A percentile compares a stretch with the other conserved stretches of the same genome.
Evolutionary conservation across 2,329 filamentous ascomycete genomes (phyloP).

Genomic region (Fusarium nematophilum): DNA sequence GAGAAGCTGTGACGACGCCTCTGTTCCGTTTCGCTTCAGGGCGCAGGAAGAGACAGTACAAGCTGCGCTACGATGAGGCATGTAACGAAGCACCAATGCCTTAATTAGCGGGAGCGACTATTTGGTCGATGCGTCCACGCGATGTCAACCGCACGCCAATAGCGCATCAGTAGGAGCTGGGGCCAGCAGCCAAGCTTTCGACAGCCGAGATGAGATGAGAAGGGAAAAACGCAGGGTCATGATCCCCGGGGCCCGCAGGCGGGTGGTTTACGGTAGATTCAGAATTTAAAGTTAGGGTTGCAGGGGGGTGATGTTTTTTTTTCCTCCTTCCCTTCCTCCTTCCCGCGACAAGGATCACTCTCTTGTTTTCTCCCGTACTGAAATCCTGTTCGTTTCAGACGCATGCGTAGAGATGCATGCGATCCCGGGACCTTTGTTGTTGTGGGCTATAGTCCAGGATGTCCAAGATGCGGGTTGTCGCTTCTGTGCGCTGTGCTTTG

Average conservation of each 20-base stretch:
- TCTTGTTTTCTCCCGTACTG: constrained; percentile 21
- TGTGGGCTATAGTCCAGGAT: constrained; percentile 22
- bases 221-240: constrained; percentile 6
- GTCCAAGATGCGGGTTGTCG: too few species aligned
- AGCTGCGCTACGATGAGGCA: constrained; percentile 9
- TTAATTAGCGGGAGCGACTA: constrained; percentile 33
- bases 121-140: constrained; percentile 9
- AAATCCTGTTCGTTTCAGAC: constrained; percentile 21
- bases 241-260: constrained; percentile 2
- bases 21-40: constrained; percentile 4
- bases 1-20: constrained; percentile 2
- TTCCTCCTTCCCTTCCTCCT: too few species aligned
- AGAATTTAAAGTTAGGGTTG: constrained; percentile 28
- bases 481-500: too few species aligned
- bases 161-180: not conserved
- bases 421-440: constrained; percentile 13
- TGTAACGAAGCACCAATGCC: constrained; percentile 15
- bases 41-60: not conserved
- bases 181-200: constrained; percentile 33
- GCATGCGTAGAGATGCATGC: constrained; percentile 8
- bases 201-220: constrained; percentile 40
- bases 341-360: constrained; percentile 28
- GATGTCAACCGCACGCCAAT: not conserved
- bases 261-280: constrained; percentile 13
- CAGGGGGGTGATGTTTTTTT: constrained; percentile 10